Conservation (phyloP, 306 rosid genomes). For the Dryas alaskensis region DNA sequence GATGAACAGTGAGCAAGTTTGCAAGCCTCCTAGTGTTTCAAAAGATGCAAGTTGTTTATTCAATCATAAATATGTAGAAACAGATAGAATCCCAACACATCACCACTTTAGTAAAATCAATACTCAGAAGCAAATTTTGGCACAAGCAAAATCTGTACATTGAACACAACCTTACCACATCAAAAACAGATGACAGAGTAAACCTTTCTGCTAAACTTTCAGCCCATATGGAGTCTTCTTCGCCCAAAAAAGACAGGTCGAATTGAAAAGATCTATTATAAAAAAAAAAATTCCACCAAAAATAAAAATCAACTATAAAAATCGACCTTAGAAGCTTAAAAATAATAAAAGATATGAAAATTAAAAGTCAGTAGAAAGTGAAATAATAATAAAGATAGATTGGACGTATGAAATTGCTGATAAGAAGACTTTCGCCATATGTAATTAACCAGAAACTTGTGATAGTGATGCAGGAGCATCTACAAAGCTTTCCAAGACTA, state of each 20-base stretch:
- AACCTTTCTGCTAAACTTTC: conserved; percentile 57
- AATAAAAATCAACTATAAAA: conserved; percentile 37
- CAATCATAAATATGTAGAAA: conserved; percentile 1
- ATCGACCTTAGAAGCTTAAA: conserved; percentile 26
- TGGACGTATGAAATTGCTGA: background rate
- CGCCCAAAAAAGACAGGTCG: conserved; percentile 50
- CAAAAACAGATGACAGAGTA: conserved; percentile 45
- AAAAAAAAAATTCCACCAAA: conserved; percentile 46
- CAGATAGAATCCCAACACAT: conserved; percentile 20
- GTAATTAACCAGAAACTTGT: background rate
- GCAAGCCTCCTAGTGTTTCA: background rate
- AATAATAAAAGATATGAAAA: conserved; percentile 25
- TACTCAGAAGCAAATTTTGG: conserved; percentile 26
- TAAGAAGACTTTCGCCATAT: background rate
- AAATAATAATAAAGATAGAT: conserved; percentile 10
- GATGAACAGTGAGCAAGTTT: background rate
- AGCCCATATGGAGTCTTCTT: conserved; percentile 55
- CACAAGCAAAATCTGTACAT: conserved; percentile 39
- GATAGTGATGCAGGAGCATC: background rate
- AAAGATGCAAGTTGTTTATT: background rate
- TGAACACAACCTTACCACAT: conserved; percentile 58
- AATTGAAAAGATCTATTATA: conserved; percentile 60
- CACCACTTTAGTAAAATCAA: conserved; percentile 20
- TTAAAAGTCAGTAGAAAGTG: conserved; percentile 22
- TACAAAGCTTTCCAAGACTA: background rate